phyloP scores from a whole-genome alignment of 805 yeast genomes.

The Spencermartinsiella europaea region DNA sequence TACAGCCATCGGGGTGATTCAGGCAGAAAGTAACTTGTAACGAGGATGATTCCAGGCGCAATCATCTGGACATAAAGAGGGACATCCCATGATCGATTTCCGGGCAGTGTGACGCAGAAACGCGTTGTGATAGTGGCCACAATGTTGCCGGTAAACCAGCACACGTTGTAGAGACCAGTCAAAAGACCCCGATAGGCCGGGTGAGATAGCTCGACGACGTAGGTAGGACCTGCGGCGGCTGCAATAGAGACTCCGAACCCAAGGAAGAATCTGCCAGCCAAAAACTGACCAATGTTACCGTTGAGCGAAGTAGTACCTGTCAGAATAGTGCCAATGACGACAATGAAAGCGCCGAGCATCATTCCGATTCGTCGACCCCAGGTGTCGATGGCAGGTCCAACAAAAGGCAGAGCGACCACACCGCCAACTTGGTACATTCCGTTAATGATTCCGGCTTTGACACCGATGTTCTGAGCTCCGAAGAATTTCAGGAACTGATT shows the following conservation, averaged over 20 bases:
- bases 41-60: constrained; percentile 6
- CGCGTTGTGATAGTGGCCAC: constrained; percentile 9
- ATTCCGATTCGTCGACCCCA: constrained; percentile 18
- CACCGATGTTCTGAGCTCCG: constrained; percentile 9
- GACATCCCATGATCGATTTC: constrained; percentile 1
- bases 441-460: constrained; percentile 11
- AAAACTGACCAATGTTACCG: constrained; percentile 1
- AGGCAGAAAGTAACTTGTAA: constrained; percentile 30
- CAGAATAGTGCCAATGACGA: constrained; percentile 12
- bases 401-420: constrained; percentile 10
- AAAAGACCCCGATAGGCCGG: constrained; percentile 10
- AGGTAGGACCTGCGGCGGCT: constrained; percentile 6
- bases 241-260: constrained; percentile 8
- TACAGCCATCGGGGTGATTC: constrained; percentile 24
- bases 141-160: constrained; percentile 11
- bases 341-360: constrained; percentile 11
- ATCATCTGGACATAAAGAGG: constrained; percentile 14
- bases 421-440: constrained; percentile 16
- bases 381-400: constrained; percentile 15
- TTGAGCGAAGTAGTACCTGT: constrained; percentile 7
- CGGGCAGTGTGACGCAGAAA: constrained; percentile 1
- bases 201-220: constrained; percentile 12
- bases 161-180: constrained; percentile 13
- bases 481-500: constrained; percentile 7
- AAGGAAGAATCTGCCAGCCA: constrained; percentile 14